phyloP scores from a whole-genome alignment of 805 yeast species.

The Wickerhamomyces subpelliculosus region DNA sequence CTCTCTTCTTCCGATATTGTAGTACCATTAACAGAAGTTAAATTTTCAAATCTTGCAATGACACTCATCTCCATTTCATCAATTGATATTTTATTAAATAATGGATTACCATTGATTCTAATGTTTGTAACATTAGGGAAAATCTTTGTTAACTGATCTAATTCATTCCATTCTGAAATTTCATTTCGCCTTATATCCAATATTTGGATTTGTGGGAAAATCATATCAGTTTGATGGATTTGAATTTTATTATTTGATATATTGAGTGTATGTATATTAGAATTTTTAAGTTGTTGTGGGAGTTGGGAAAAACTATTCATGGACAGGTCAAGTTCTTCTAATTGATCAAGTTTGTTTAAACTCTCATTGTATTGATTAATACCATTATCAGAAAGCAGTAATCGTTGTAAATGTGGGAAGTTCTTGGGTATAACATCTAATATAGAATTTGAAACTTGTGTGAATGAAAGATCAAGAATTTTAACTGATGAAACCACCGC shows the following conservation, averaged over 20 bases:
- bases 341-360: neutral
- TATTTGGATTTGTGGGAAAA: constrained; percentile 8
- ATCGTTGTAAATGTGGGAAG: constrained; percentile 31
- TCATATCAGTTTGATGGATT: neutral
- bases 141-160: constrained; percentile 34
- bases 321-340: constrained; percentile 30
- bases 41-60: constrained; percentile 37
- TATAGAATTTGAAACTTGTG: constrained; percentile 5
- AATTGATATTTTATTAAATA: constrained; percentile 22
- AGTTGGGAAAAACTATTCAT: constrained; percentile 31
- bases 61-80: constrained; percentile 26
- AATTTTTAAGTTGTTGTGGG: constrained; percentile 20
- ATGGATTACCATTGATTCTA: constrained; percentile 47
- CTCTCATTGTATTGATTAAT: constrained; percentile 9
- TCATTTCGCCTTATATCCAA: constrained; percentile 50
- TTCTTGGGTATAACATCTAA: constrained; percentile 7
- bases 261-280: constrained; percentile 19
- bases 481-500: too few species aligned
- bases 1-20: constrained; percentile 39
- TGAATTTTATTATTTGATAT: constrained; percentile 28
- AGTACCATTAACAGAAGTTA: constrained; percentile 54
- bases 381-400: constrained; percentile 22
- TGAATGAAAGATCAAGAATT: constrained; percentile 20
- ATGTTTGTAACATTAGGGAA: constrained; percentile 41
- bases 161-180: constrained; percentile 37